Evolutionary conservation across 257 asterid species (phyloP).

Genomic region (Catharanthus roseus): DNA sequence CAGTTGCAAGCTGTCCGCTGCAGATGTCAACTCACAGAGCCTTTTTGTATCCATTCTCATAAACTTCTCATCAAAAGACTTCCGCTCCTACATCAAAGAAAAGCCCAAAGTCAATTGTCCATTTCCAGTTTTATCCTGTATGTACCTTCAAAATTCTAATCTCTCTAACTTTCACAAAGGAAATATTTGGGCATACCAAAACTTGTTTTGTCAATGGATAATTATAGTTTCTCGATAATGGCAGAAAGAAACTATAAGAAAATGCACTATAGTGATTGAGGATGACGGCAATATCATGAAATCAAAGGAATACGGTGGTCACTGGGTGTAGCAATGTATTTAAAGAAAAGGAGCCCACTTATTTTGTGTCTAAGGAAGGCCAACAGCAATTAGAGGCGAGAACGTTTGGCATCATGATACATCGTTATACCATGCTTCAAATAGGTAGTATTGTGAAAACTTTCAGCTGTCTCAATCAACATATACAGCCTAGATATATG

Average conservation of each 20-base stretch:
- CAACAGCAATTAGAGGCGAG: neutral
- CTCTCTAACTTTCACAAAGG: neutral
- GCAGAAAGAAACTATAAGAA: neutral
- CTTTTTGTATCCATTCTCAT: constrained; percentile 82
- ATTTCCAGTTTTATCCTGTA: constrained; percentile 3
- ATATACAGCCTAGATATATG: neutral
- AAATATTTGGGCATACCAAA: neutral
- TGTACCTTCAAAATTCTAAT: neutral
- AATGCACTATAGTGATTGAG: neutral
- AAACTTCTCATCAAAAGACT: constrained; percentile 87
- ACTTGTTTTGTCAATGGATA: neutral
- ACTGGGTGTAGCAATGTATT: neutral
- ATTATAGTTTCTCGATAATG: neutral
- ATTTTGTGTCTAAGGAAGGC: neutral
- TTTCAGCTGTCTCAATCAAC: neutral
- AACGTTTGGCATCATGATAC: neutral
- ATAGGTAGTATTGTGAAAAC: neutral
- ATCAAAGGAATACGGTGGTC: constrained; percentile 1
- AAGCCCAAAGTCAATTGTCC: constrained; percentile 12
- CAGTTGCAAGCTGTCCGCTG: constrained; percentile 91
- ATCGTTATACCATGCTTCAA: too few species aligned
- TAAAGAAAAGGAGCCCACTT: neutral
- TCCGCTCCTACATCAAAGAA: constrained; percentile 63
- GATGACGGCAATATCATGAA: neutral
- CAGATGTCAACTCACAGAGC: constrained; percentile 95